Conservation (phyloP, 2,329 filamentous ascomycete genomes). For the Basipetospora chlamydospora region DNA sequence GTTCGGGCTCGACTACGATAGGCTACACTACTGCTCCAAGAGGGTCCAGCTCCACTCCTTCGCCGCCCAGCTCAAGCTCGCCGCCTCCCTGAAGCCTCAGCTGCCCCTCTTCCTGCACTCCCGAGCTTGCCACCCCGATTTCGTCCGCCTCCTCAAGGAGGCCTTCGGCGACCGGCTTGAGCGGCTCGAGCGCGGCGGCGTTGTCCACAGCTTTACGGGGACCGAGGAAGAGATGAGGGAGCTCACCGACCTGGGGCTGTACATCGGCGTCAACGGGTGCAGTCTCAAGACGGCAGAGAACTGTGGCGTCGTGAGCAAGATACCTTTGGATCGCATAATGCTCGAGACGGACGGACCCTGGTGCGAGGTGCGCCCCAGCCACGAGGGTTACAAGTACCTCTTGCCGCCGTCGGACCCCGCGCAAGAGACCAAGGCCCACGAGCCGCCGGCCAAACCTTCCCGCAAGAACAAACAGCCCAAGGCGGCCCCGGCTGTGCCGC, state of each 20-base stretch:
- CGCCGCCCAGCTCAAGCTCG: constrained; percentile 65
- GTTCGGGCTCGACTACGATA: constrained; percentile 92
- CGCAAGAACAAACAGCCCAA: constrained; percentile 39
- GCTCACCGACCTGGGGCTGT: constrained; percentile 64
- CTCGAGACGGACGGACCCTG: constrained; percentile 96
- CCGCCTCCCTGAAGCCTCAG: constrained; percentile 51
- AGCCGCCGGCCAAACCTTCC: constrained; percentile 21
- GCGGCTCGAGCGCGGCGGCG: constrained; percentile 55
- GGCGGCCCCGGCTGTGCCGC: constrained; percentile 51
- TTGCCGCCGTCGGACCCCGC: constrained; percentile 4
- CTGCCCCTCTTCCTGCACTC: constrained; percentile 88
- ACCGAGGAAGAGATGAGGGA: constrained; percentile 71
- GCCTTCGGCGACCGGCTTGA: constrained; percentile 45
- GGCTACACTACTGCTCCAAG: constrained; percentile 67
- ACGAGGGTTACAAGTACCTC: constrained; percentile 66
- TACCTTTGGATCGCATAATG: constrained; percentile 70
- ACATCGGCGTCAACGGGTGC: constrained; percentile 94
- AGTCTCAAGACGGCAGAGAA: constrained; percentile 92
- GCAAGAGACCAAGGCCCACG: constrained; percentile 12
- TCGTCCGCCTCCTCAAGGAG: constrained; percentile 53
- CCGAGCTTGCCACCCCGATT: constrained; percentile 73
- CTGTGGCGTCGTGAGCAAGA: constrained; percentile 63
- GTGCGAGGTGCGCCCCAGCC: constrained; percentile 85
- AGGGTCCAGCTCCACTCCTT: constrained; percentile 77
- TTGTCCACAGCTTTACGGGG: constrained; percentile 94